These are phyloP conservation scores for Plasmopara viticola DNA, from an alignment of 352 stramenopile species.

Conservation along the genomic window DNA sequence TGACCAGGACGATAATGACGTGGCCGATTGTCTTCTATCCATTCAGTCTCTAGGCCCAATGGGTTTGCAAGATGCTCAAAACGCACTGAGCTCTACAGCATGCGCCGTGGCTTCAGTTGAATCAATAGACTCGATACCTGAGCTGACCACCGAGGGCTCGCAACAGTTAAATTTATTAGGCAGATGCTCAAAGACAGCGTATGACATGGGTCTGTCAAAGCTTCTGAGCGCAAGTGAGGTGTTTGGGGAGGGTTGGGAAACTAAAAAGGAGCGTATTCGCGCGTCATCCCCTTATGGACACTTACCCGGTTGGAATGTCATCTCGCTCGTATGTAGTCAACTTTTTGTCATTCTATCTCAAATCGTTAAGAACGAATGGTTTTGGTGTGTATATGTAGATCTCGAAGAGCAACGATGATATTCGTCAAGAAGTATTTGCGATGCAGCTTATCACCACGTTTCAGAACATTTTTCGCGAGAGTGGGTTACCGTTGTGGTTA, in stretches of 20 bases:
- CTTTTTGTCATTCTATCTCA: not conserved
- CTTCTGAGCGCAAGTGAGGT: conserved; percentile 45
- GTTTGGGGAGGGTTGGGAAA: conserved; percentile 93
- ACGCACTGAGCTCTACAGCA: conserved; percentile 12
- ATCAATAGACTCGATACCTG: conserved; percentile 18
- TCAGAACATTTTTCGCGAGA: conserved; percentile 87
- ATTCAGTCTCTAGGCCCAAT: conserved; percentile 3
- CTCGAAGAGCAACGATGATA: conserved; percentile 95
- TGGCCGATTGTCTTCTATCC: not conserved
- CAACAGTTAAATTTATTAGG: conserved; percentile 39
- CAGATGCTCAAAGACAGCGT: conserved; percentile 50
- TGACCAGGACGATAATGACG: conserved; percentile 6
- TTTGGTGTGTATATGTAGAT: conserved; percentile 47
- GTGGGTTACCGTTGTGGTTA: conserved; percentile 90
- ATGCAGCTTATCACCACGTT: conserved; percentile 94
- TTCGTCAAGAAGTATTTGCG: conserved; percentile 94
- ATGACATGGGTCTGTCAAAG: conserved; percentile 63
- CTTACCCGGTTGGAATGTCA: conserved; percentile 89
- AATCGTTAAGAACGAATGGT: not conserved
- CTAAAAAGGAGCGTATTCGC: conserved; percentile 90
- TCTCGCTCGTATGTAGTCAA: conserved; percentile 58
- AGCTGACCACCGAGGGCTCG: conserved; percentile 9
- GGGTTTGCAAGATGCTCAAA: conserved; percentile 5
- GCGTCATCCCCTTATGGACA: conserved; percentile 78
- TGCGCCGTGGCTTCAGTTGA: conserved; percentile 12